Evolutionary conservation across 1,139 yeast species (phyloP).

Genomic region (Pneumocystis canis): DNA sequence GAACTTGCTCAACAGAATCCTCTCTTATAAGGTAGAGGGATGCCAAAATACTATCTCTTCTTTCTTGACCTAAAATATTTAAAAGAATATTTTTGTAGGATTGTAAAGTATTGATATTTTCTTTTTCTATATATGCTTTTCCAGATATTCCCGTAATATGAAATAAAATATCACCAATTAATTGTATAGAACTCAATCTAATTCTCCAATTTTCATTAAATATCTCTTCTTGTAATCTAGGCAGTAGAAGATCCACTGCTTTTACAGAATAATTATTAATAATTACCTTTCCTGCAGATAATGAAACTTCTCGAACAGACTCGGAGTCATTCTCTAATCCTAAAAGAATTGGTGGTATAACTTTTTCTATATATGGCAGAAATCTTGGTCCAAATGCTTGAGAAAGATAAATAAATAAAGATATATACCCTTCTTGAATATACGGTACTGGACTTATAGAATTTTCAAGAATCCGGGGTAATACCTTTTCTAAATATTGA

Average conservation of each 20-base stretch:
- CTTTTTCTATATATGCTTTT: slow-evolving; percentile 26
- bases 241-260: slow-evolving; percentile 84
- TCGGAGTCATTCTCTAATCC: slow-evolving; percentile 88
- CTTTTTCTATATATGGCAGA: slow-evolving; percentile 70
- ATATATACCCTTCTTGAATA: slow-evolving; percentile 87
- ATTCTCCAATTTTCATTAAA: slow-evolving; percentile 74
- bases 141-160: slow-evolving; percentile 85
- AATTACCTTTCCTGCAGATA: slow-evolving; percentile 83
- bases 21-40: slow-evolving; percentile 84
- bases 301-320: slow-evolving; percentile 72
- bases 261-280: slow-evolving; percentile 84
- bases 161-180: slow-evolving; percentile 90
- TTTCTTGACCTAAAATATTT: slow-evolving; percentile 70
- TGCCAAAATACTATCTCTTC: slow-evolving; percentile 76
- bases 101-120: slow-evolving; percentile 41
- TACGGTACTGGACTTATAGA: slow-evolving; percentile 52
- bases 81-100: slow-evolving; percentile 41
- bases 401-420: slow-evolving; percentile 74
- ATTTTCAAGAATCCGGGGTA: slow-evolving; percentile 66
- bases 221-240: slow-evolving; percentile 84
- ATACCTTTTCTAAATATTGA: slow-evolving; percentile 67
- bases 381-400: slow-evolving; percentile 89
- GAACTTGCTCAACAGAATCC: slow-evolving; percentile 74
- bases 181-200: slow-evolving; percentile 84
- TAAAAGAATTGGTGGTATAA: slow-evolving; percentile 77